Conservation (phyloP, 352 stramenopile species). For the Globisporangium nagaii region DNA sequence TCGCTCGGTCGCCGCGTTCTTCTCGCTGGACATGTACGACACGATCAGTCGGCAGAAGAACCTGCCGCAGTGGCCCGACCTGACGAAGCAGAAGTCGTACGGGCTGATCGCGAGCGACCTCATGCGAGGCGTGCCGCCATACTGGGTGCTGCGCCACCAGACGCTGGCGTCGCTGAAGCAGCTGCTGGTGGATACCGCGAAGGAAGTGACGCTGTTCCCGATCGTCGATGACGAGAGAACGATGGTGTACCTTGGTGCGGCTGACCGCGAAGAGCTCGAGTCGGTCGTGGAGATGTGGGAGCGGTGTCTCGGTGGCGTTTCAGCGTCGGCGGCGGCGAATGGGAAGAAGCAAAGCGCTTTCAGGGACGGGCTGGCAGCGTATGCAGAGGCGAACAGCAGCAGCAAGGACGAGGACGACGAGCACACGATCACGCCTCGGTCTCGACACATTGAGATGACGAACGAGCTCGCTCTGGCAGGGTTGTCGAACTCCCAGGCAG, state of each 20-base stretch:
- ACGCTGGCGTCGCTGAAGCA: constrained; percentile 43
- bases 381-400: not conserved
- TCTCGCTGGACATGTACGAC: constrained; percentile 83
- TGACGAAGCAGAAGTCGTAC: constrained; percentile 78
- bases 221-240: constrained; percentile 58
- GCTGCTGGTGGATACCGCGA: constrained; percentile 30
- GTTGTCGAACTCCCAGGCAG: constrained; percentile 17
- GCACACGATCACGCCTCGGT: constrained; percentile 14
- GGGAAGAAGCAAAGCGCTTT: not conserved
- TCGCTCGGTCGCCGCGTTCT: constrained; percentile 53
- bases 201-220: constrained; percentile 48
- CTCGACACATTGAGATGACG: constrained; percentile 15
- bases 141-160: constrained; percentile 44
- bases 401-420: not conserved
- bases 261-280: constrained; percentile 58
- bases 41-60: constrained; percentile 77
- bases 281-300: constrained; percentile 55
- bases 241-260: constrained; percentile 61
- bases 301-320: constrained; percentile 24
- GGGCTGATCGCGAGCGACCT: constrained; percentile 60
- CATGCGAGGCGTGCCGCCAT: constrained; percentile 47
- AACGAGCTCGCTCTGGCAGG: constrained; percentile 17
- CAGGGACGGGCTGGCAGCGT: not conserved
- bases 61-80: constrained; percentile 72
- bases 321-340: not conserved